These are phyloP conservation scores for Aspergillus fumigatiaffinis DNA, from an alignment of 2,329 filamentous ascomycete species.

Conservation along the genomic window DNA sequence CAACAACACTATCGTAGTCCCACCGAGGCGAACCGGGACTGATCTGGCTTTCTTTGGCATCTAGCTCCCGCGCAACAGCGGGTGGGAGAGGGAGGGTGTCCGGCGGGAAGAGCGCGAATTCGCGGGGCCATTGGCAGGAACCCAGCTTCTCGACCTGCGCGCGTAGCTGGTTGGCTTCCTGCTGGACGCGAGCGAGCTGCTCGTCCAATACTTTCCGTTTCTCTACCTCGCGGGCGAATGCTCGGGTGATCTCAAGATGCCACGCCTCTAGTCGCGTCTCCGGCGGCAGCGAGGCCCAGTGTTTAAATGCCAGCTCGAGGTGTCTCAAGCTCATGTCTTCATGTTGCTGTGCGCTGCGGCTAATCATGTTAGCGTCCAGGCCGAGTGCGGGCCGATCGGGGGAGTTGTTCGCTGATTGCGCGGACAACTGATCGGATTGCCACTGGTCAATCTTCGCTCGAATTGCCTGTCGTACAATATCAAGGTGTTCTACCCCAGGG, in stretches of 20 bases:
- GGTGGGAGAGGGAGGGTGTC: conserved; percentile 40
- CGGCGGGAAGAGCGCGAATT: conserved; percentile 47
- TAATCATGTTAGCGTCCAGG: conserved; percentile 34
- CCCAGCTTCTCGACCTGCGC: conserved; percentile 45
- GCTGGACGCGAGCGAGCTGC: conserved; percentile 42
- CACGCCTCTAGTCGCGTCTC: conserved; percentile 49
- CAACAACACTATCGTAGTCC: conserved; percentile 47
- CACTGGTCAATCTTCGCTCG: conserved; percentile 64
- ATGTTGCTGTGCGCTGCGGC: conserved; percentile 54
- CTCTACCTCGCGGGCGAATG: conserved; percentile 44
- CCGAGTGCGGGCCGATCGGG: conserved; percentile 31
- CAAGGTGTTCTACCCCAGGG: conserved; percentile 69
- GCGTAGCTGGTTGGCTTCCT: conserved; percentile 48
- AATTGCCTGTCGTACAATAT: conserved; percentile 66
- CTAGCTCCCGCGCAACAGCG: conserved; percentile 36
- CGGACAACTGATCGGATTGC: conserved; percentile 47
- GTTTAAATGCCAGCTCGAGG: conserved; percentile 68
- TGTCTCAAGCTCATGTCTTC: conserved; percentile 71
- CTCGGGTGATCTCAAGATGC: conserved; percentile 46
- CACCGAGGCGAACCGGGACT: conserved; percentile 36
- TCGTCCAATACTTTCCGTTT: conserved; percentile 42
- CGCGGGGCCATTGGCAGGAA: conserved; percentile 47
- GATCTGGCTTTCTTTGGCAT: conserved; percentile 32
- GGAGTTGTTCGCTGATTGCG: conserved; percentile 38
- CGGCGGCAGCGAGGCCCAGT: conserved; percentile 65